Evolutionary conservation across 805 yeast genomes (phyloP), one percentile per base, ranked within the genome.

Genomic region (Candida dajiaensis): DNA sequence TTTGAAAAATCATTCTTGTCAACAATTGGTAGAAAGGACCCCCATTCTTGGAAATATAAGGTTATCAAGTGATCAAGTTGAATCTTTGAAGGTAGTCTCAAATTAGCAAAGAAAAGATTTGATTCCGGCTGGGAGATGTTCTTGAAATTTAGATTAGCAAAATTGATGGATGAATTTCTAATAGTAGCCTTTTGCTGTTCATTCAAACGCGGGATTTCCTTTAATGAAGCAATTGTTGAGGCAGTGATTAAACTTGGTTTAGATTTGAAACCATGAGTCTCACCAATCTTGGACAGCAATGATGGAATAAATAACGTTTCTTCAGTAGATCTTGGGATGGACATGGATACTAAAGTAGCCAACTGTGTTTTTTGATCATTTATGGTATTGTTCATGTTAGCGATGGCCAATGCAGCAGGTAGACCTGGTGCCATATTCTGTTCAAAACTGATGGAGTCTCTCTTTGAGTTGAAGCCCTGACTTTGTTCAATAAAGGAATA

Each of bases 31-130:
- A 83, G 69, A 6, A 79, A 65, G 22, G 76, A 72, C 25, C 85
- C 83, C 95, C 96, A 89, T 48, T 84, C 83, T 50, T 79, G 81
- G 65, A 88, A 89, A 59, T 77, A 89, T 3, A 79, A 61, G 0
- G 84, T 74, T 18, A 85, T 74, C 26, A 86, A 71, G 22, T 80
- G 80, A 62, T 89, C 96, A 47, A 87, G 62, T 48, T 80, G 78
- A 21, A 78, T 61, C 46, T 83, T 73, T 20, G 82, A 69, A 3
- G 79, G 79, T 22, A 80, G 54, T 43, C 65, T 67, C 29, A 74
- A 55, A 42, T 59, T 63, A 41, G 64, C 65, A 46, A 80, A 70
- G 57, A 80, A 78, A 40, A 65, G 55, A 19, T 62, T 56, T 0
- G 81, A 75, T 35, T 78, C 81, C 4, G 66, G 40, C 43, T 64